phyloP scores from a whole-genome alignment of 768 basidiomycete genomes.

The Thelephora aurantiotincta region DNA sequence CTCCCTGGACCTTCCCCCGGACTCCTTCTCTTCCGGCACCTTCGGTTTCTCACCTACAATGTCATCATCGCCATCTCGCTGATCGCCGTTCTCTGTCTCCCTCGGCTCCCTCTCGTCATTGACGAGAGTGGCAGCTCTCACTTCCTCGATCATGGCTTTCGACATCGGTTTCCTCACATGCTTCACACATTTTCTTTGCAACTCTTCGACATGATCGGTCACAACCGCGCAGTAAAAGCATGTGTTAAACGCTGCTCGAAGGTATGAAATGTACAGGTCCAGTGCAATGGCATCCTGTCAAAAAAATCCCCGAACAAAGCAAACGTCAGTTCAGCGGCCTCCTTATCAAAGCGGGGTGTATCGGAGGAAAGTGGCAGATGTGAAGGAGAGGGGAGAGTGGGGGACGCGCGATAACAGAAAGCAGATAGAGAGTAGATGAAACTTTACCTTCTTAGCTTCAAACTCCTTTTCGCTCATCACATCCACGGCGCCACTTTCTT shows the following conservation, averaged over 20 bases:
- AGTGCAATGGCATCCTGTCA: constrained; percentile 62
- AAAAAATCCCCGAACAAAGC: constrained; percentile 8
- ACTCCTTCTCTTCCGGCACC: constrained; percentile 2
- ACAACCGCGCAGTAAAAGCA: constrained; percentile 97
- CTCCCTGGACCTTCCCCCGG: constrained; percentile 18
- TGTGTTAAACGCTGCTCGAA: constrained; percentile 84
- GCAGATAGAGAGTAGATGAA: background rate
- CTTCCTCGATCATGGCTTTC: constrained; percentile 45
- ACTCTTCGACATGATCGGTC: constrained; percentile 87
- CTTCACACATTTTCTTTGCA: constrained; percentile 87
- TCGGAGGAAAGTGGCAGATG: constrained; percentile 1
- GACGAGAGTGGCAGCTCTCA: constrained; percentile 26
- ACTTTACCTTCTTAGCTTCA: constrained; percentile 53
- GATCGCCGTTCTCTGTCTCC: constrained; percentile 32
- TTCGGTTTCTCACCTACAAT: constrained; percentile 22
- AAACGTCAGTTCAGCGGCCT: background rate
- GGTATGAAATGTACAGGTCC: constrained; percentile 87
- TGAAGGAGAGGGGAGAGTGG: constrained; percentile 6
- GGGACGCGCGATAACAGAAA: constrained; percentile 5
- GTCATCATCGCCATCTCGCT: constrained; percentile 11
- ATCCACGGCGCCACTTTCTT: constrained; percentile 46
- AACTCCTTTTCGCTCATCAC: constrained; percentile 49
- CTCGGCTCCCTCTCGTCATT: constrained; percentile 25
- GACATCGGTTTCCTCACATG: constrained; percentile 73
- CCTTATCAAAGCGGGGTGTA: background rate